Conservation (phyloP, 106 monocot species). For the Dendrobium officinale region DNA sequence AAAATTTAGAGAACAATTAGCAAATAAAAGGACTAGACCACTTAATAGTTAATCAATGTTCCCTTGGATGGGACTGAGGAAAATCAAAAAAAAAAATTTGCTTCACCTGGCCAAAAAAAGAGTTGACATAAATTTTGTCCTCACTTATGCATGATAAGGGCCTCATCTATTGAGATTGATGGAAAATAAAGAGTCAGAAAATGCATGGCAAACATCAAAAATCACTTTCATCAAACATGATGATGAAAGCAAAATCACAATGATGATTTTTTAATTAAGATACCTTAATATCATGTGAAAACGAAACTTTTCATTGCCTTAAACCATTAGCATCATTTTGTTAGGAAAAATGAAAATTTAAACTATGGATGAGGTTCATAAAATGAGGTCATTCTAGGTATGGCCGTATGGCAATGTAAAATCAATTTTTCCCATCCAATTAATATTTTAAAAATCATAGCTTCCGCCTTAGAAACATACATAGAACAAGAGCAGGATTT, state of each 20-base stretch:
- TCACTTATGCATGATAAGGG: neutral
- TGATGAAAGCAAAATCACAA: neutral
- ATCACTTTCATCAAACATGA: neutral
- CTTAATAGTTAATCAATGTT: neutral
- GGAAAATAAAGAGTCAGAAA: neutral
- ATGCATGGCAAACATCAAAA: neutral
- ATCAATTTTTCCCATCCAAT: neutral
- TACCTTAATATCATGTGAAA: neutral
- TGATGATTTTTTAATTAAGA: neutral
- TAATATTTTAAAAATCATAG: too few species aligned
- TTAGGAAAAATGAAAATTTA: neutral
- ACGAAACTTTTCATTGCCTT: neutral
- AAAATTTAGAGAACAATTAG: neutral
- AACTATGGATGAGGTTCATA: neutral
- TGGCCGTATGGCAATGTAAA: neutral
- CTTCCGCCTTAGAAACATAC: too few species aligned
- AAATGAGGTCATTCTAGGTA: neutral
- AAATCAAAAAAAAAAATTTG: neutral
- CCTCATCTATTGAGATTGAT: neutral
- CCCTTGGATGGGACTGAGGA: neutral
- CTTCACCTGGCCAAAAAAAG: neutral
- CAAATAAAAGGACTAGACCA: neutral
- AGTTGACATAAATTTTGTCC: neutral
- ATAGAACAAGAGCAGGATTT: too few species aligned
- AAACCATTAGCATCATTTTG: neutral